Conservation (phyloP, 169 alveolate genomes). For the Eimeria praecox region DNA sequence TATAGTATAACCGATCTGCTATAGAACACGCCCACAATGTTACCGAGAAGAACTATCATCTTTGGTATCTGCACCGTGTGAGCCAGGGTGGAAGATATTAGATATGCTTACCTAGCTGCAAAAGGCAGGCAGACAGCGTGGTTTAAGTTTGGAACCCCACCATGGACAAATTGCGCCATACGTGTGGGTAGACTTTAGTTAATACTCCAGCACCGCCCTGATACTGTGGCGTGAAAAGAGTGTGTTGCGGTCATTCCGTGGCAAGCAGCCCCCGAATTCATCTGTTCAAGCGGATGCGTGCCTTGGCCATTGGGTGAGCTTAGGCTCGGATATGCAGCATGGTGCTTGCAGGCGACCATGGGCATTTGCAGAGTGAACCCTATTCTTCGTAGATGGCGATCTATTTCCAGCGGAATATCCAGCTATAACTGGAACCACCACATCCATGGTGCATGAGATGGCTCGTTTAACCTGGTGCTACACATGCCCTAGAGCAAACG, state of each 20-base stretch:
- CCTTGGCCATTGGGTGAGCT: neutral
- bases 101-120: neutral
- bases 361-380: too few relatives aligned
- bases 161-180: neutral
- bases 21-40: neutral
- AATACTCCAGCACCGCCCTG: neutral
- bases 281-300: neutral
- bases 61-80: too few relatives aligned
- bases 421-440: too few relatives aligned
- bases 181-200: neutral
- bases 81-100: neutral
- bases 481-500: too few relatives aligned
- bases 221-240: neutral
- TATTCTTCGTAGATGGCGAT: too few relatives aligned
- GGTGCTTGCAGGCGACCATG: too few relatives aligned
- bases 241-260: neutral
- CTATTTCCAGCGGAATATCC: too few relatives aligned
- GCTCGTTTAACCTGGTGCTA: too few relatives aligned
- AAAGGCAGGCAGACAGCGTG: neutral
- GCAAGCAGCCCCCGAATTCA: neutral
- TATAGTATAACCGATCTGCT: neutral
- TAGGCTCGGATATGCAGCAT: neutral
- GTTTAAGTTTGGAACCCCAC: neutral
- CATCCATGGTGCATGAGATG: too few relatives aligned
- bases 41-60: neutral